Percentiles rank a stretch among this genome's conserved stretches.
Conservation (phyloP, 2,329 filamentous ascomycete genomes). For the Cercospora sp. region DNA sequence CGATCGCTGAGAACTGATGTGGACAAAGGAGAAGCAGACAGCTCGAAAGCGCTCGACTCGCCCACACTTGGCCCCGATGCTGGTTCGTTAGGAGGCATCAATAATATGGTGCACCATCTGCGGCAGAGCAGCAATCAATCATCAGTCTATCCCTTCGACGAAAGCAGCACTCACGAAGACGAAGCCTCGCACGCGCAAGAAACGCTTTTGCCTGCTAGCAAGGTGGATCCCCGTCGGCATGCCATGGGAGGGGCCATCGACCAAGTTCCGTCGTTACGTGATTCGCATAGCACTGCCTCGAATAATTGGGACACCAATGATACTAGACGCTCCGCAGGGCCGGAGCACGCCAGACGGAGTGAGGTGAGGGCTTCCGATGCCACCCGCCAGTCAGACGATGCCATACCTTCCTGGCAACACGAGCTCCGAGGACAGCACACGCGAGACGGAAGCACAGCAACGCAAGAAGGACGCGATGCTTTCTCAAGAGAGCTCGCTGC, state of each 20-base stretch:
- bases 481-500: slow-evolving; percentile 73
- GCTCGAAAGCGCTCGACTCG: slow-evolving; percentile 58
- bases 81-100: slow-evolving; percentile 59
- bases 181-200: slow-evolving; percentile 30
- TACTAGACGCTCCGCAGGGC: slow-evolving; percentile 42
- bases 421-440: slow-evolving; percentile 51
- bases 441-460: slow-evolving; percentile 53
- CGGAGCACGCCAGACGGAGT: slow-evolving; percentile 27
- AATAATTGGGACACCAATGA: slow-evolving; percentile 59
- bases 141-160: slow-evolving; percentile 61
- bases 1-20: slow-evolving; percentile 24
- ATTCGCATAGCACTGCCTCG: slow-evolving; percentile 53
- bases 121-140: slow-evolving; percentile 79
- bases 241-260: slow-evolving; percentile 12
- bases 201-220: slow-evolving; percentile 25
- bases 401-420: slow-evolving; percentile 48
- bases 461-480: slow-evolving; percentile 62
- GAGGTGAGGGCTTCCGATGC: slow-evolving; percentile 24
- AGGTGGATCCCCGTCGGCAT: slow-evolving; percentile 22
- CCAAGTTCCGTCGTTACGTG: slow-evolving; percentile 32
- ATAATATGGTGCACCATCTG: slow-evolving; percentile 64
- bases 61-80: slow-evolving; percentile 70
- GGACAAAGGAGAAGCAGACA: slow-evolving; percentile 25
- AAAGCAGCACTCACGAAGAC: slow-evolving; percentile 48
- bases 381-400: slow-evolving; percentile 28